Base-by-base conservation (phyloP, 352 stramenopile genomes). In the Pythium vanterpoolii region DNA sequence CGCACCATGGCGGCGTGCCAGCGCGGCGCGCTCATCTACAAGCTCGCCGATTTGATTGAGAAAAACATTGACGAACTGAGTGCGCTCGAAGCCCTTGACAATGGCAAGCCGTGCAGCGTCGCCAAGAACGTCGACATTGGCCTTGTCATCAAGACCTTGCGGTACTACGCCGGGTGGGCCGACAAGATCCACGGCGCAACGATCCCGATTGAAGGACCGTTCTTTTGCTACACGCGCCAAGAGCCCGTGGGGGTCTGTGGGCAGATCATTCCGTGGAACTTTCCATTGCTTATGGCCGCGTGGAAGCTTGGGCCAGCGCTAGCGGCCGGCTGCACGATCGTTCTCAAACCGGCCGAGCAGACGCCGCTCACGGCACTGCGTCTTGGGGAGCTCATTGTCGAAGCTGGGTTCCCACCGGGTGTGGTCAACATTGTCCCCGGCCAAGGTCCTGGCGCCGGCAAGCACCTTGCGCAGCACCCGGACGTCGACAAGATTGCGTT, bases 301-400 rank as follows among this genome's bases (percentile, higher is more conserved):
- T 87, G 79, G 76, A 90, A 90, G 64, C 62, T 95, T 21, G 87
- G 86, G 3, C 88, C 89, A 4, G 93, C 93, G 4, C 71, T 99
- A 19, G 85, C 90, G 10, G 89, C 90, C 5, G 97, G 97, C 8
- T 99, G 96, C 73, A 97, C 95, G 1, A 69, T 88, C 23, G 87
- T 98, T 6, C 64, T 98, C 30, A 99, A 99, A 71, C 95, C 96
- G 16, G 76, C 90, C 8, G 96, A 98, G 58, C 62, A 98, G 24
- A 99, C 96, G 19, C 96, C 97, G 49, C 58, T 97, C 28, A 84
- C 71, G 13, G 83, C 82, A 18, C 62, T 97, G 31, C 72, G 84
- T 34, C 57, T 98, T 14, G 61, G 90, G 33, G 86, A 72, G 0
- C 66, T 79, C 13, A 68, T 97, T 8, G 67, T 60, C 9, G 83